A percentile compares a stretch with the other conserved stretches of the same genome.
phyloP scores from a whole-genome alignment of 495 filamentous ascomycete genomes.

The Copromyces sp. region DNA sequence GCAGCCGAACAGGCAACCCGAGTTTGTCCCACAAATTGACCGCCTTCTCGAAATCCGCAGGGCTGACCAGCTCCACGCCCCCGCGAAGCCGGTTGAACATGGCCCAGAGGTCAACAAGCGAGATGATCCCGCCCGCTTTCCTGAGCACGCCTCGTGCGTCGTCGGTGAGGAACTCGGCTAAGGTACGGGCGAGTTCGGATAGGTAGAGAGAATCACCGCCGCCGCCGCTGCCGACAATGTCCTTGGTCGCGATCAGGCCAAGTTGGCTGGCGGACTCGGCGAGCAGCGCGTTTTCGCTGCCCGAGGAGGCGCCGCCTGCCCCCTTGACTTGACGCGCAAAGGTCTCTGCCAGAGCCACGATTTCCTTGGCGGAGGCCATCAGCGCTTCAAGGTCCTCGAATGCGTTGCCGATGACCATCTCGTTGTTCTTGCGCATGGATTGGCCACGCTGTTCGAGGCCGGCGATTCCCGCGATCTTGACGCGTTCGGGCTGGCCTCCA shows the following conservation, averaged over 20 bases:
- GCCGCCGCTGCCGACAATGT: slow-evolving; percentile 51
- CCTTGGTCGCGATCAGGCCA: slow-evolving; percentile 85
- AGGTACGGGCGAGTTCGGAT: slow-evolving; percentile 75
- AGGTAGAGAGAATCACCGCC: slow-evolving; percentile 46
- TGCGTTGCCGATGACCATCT: slow-evolving; percentile 82
- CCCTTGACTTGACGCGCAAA: slow-evolving; percentile 61
- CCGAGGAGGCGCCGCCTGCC: slow-evolving; percentile 41
- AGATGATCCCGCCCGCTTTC: slow-evolving; percentile 87
- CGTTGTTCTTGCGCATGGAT: slow-evolving; percentile 80
- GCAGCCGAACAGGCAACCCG: slow-evolving; percentile 72
- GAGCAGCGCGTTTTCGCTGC: slow-evolving; percentile 62
- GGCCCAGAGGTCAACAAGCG: slow-evolving; percentile 91
- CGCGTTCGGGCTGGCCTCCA: slow-evolving; percentile 24
- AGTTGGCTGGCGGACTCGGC: slow-evolving; percentile 77
- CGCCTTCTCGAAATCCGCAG: slow-evolving; percentile 84
- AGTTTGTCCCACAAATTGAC: slow-evolving; percentile 81
- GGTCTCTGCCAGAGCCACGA: slow-evolving; percentile 83
- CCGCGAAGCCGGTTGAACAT: slow-evolving; percentile 93
- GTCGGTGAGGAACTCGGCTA: slow-evolving; percentile 91
- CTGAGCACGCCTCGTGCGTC: slow-evolving; percentile 71
- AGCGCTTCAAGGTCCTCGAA: slow-evolving; percentile 96
- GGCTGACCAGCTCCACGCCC: slow-evolving; percentile 89
- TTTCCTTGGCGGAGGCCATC: slow-evolving; percentile 93
- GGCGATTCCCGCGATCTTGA: slow-evolving; percentile 76
- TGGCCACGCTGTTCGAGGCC: slow-evolving; percentile 77